Evolutionary conservation across 225 moss, liverwort and hornwort species (phyloP), one percentile per base, ranked within the genome.

Genomic region (Bryoerythrophyllum caledonicum): DNA sequence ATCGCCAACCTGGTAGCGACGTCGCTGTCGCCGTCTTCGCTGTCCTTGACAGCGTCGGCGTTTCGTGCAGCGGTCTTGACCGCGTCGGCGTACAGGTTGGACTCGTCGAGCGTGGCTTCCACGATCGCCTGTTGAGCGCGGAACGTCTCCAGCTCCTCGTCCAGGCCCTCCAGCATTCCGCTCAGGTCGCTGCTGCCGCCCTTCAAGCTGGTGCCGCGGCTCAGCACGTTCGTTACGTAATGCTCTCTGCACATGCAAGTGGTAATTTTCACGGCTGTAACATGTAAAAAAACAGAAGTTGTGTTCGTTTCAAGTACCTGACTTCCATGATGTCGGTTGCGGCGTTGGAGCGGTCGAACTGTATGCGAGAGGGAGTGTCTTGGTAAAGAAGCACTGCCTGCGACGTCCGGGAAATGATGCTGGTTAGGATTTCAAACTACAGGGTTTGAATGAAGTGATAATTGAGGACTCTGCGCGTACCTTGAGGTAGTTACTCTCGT

Each of bases 401-500:
- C 66, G 28, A 19, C 12, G 12, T 15, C 66, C 43, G 13, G 43
- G 17, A 26, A 28, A 28, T 28, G 4, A 6, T 49, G 6, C 1
- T 17, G 19, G 17, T 49, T 19, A 19, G 48, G 6, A 17, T 30
- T 28, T 9, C 6, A 8, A 65, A 37, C 2, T 15, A 43, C 8
- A 25, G 34, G 34, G 34, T 34, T 38, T 10, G 38, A 38, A 8
- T 38, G 38, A 38, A 38, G 1, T 38, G 38, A 38, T 38, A 8
- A 15, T 16, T 55, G 37, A 70, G 8, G 6, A 24, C 25, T 8
- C 9, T 38, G 38, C 38, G 38, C 6, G 21, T 20, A 91, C 91
- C 91, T 91, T 87, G 21, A 91, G 67, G 65, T 83, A 82, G 69
- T 89, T 81, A 15, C 70, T 73, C 70, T 79, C 27, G 79, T 91